Percentiles rank a stretch among this genome's conserved stretches.
phyloP scores from a whole-genome alignment of 352 stramenopile species.

The Pythium scleroteichum region DNA sequence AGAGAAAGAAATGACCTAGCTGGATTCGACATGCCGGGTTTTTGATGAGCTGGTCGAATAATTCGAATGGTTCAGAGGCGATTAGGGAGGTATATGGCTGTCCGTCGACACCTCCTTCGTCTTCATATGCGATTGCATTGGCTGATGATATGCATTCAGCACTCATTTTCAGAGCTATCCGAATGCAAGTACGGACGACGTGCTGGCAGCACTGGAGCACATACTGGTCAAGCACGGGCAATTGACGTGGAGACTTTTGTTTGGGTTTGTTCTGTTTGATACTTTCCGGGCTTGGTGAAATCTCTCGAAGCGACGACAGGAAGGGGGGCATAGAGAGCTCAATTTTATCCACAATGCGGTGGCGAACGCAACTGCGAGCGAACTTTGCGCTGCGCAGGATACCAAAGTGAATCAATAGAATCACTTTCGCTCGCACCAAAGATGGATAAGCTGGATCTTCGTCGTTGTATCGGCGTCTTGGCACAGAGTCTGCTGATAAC shows the following conservation, averaged over 20 bases:
- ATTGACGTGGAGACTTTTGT: not conserved
- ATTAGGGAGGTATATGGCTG: constrained; percentile 26
- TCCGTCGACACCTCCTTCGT: constrained; percentile 22
- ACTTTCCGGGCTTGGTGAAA: constrained; percentile 31
- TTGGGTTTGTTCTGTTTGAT: not conserved
- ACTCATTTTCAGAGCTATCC: constrained; percentile 64
- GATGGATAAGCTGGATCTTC: constrained; percentile 7
- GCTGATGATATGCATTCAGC: constrained; percentile 56
- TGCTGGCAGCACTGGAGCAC: constrained; percentile 64
- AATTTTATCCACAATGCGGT: constrained; percentile 11
- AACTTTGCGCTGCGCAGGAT: constrained; percentile 50
- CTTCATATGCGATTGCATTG: constrained; percentile 30
- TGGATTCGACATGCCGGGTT: constrained; percentile 54
- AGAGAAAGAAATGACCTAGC: constrained; percentile 55
- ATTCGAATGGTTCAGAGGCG: constrained; percentile 47
- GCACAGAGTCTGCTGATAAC: not conserved
- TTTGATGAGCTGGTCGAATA: constrained; percentile 47
- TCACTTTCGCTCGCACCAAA: constrained; percentile 57
- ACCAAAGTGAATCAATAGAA: constrained; percentile 65
- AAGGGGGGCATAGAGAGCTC: constrained; percentile 36
- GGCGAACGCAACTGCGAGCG: constrained; percentile 3
- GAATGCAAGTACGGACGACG: constrained; percentile 54
- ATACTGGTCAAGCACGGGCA: constrained; percentile 40
- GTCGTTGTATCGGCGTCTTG: constrained; percentile 13
- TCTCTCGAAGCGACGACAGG: constrained; percentile 30